Evolutionary conservation across 1,284 basidiomycete species (phyloP).

Genomic region (Limonomyces culmigenus): DNA sequence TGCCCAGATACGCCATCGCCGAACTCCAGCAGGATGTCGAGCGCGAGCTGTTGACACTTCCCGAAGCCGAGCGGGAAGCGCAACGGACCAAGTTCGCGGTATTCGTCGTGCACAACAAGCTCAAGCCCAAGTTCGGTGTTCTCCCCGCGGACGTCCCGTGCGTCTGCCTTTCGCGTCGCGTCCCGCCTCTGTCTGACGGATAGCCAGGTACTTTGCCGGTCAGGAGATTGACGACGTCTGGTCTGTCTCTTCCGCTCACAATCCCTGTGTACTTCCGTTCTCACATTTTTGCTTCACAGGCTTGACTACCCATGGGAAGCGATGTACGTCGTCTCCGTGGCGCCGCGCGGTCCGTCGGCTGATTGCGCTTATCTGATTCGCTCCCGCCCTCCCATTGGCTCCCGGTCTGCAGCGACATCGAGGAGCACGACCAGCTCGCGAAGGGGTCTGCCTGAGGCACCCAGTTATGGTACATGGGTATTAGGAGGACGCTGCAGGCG

Average conservation of each 20-base stretch:
- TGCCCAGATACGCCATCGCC: slow-evolving; percentile 64
- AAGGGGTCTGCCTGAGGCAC: too few relatives aligned
- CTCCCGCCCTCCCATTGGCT: slow-evolving; percentile 1
- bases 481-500: too few relatives aligned
- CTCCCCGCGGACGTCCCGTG: slow-evolving; percentile 54
- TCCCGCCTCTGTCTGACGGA: slow-evolving; percentile 3
- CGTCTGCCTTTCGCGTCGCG: slow-evolving; percentile 12
- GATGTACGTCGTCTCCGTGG: slow-evolving; percentile 35
- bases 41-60: slow-evolving; percentile 42
- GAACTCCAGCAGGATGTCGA: slow-evolving; percentile 83
- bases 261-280: neutral
- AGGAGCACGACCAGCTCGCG: slow-evolving; percentile 57
- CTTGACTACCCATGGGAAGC: slow-evolving; percentile 78
- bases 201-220: slow-evolving; percentile 52
- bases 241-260: slow-evolving; percentile 11
- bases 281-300: slow-evolving; percentile 23
- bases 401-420: slow-evolving; percentile 40
- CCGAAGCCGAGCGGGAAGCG: slow-evolving; percentile 54
- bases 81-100: slow-evolving; percentile 72
- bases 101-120: slow-evolving; percentile 93
- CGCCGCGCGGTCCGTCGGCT: too few relatives aligned
- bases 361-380: slow-evolving; percentile 5
- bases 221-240: slow-evolving; percentile 42
- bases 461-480: too few relatives aligned
- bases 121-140: slow-evolving; percentile 65